Base-by-base conservation (phyloP, 2,329 filamentous ascomycete species). In the Aspergillus ochraceus region DNA sequence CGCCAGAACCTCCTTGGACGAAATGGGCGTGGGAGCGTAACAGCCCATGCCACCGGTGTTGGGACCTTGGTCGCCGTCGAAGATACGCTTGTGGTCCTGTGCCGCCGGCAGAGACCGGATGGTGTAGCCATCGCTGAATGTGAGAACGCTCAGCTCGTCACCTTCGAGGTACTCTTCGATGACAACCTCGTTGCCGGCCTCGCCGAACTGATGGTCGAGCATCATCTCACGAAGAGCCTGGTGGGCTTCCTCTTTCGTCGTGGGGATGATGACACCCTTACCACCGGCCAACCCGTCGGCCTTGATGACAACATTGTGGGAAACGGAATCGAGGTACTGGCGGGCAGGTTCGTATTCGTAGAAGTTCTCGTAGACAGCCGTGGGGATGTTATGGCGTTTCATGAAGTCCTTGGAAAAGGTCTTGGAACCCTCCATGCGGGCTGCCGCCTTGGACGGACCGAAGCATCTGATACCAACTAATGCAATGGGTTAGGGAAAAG, bases 31-130 rank as follows among this genome's bases (percentile, higher is more conserved):
- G n/a, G 91, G 91, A 17, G 93, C 92, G 76, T 98, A 98, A 73
- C 92, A 97, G 54, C 95, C 95, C 95, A 98, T 98, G 46, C 95
- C 95, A 60, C 94, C 95, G 2, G 95, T 98, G 79, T 98, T 98
- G 42, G 92, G 91, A 1, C 95, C 95, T 53, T 86, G 84, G 73
- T 98, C 94, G 57, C 90, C 91, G 70, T 99, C 95, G 55, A 90
- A 90, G 65, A 96, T 92, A 63, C 92, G 87, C 84, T 99, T 98
- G 82, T 99, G 95, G 75, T 98, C 95, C 76, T 99, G 95, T 1
- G 94, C 94, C 1, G 95, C 89, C 5, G 94, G 94, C 10, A 98
- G 82, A 9, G 90, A 92, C 71, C 86, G 85, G 73, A 96, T 90
- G 1, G 89, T 89, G 73, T 90, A 89, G 54, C 95, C 95, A 73